These are phyloP conservation scores for Pythium insidiosum DNA, from an alignment of 352 stramenopile genomes.

Conservation along the genomic window DNA sequence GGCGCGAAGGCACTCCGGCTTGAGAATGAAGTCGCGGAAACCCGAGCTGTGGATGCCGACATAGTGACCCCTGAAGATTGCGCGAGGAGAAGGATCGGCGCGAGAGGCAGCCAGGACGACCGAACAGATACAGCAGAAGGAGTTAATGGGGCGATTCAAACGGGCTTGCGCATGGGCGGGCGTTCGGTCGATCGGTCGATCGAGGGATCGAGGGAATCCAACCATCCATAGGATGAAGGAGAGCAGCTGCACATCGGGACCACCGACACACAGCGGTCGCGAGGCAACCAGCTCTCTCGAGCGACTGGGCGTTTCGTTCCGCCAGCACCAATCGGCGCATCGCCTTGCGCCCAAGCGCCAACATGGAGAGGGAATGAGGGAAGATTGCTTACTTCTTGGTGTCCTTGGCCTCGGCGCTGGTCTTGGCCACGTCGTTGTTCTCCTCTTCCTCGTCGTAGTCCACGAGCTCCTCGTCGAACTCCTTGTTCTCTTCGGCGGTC, in stretches of 20 bases:
- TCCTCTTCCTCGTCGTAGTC: slow-evolving; percentile 88
- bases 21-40: slow-evolving; percentile 99
- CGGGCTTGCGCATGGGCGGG: too few relatives aligned
- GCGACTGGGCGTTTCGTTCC: slow-evolving; percentile 2
- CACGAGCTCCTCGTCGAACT: slow-evolving; percentile 85
- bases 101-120: slow-evolving; percentile 8
- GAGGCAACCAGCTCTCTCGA: too few relatives aligned
- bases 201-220: too few relatives aligned
- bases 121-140: slow-evolving; percentile 81
- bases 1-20: slow-evolving; percentile 97
- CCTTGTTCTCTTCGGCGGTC: slow-evolving; percentile 82
- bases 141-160: too few relatives aligned
- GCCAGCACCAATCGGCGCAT: slow-evolving; percentile 1
- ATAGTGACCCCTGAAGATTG: slow-evolving; percentile 94
- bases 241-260: too few relatives aligned
- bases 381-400: slow-evolving; percentile 86
- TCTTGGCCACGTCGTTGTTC: slow-evolving; percentile 63
- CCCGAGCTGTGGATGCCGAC: slow-evolving; percentile 98
- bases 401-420: slow-evolving; percentile 75
- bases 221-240: too few relatives aligned
- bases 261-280: too few relatives aligned
- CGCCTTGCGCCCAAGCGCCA: slow-evolving; percentile 1
- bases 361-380: too few relatives aligned
- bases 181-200: too few relatives aligned
- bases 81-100: slow-evolving; percentile 1